These are phyloP conservation scores for Scytalidium sp. DNA, from an alignment of 2,329 filamentous ascomycete species.

Conservation along the genomic window DNA sequence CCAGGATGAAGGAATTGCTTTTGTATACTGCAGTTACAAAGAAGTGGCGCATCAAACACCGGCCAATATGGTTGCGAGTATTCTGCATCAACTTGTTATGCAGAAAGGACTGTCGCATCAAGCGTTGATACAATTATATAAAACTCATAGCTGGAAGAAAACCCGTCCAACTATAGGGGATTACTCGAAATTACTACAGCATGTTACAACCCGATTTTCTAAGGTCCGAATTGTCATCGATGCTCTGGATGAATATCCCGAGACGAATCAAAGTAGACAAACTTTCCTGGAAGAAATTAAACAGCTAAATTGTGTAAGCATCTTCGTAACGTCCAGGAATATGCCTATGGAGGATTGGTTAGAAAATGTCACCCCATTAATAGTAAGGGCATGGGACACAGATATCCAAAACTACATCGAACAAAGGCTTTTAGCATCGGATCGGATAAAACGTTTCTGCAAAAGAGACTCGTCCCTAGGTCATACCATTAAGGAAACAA, in stretches of 20 bases:
- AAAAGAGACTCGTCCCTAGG: not conserved
- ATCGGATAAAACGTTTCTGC: not conserved
- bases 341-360: not conserved
- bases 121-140: not conserved
- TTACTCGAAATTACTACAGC: slow-evolving; percentile 5
- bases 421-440: not conserved
- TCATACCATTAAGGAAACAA: not conserved
- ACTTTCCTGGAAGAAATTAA: not conserved
- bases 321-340: not conserved
- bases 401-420: slow-evolving; percentile 1
- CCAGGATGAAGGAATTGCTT: not conserved
- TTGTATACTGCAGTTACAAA: not conserved
- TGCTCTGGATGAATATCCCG: not conserved
- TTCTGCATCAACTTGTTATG: not conserved
- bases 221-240: slow-evolving; percentile 1
- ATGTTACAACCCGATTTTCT: not conserved
- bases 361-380: not conserved
- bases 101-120: not conserved
- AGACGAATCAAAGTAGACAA: not conserved
- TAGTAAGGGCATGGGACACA: not conserved
- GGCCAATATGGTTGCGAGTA: not conserved
- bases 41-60: not conserved
- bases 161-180: slow-evolving; percentile 5
- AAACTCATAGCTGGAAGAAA: not conserved
- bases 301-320: not conserved